Conservation (phyloP, 2,329 filamentous ascomycete species). For the Eurotiales sp. region DNA sequence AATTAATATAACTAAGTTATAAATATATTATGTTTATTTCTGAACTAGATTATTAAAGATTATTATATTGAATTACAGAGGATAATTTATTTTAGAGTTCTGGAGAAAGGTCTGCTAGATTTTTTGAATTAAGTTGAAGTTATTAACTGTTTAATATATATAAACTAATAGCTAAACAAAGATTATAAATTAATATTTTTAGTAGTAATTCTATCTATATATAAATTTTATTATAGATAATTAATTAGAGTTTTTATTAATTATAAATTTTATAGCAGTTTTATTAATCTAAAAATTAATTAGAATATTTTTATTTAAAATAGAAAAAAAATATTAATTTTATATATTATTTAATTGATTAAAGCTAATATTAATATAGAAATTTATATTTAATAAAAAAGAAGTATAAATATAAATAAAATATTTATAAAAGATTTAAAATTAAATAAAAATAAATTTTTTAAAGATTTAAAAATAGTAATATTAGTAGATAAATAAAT, state of each 20-base stretch:
- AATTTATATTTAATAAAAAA: not conserved
- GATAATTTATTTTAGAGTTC: slow-evolving; percentile 14
- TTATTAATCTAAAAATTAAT: slow-evolving; percentile 1
- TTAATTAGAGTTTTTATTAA: slow-evolving; percentile 8
- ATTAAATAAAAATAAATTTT: slow-evolving; percentile 1
- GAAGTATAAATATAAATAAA: not conserved
- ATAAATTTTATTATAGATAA: slow-evolving; percentile 13
- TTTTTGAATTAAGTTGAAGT: slow-evolving; percentile 1
- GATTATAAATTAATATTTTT: slow-evolving; percentile 10
- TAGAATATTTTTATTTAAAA: slow-evolving; percentile 1
- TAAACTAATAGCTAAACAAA: slow-evolving; percentile 14
- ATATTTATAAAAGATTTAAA: slow-evolving; percentile 4
- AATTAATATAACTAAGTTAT: not conserved
- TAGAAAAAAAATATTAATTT: slow-evolving; percentile 1
- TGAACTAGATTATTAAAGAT: not conserved
- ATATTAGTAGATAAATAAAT: not conserved
- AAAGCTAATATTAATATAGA: not conserved
- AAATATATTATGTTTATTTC: not conserved
- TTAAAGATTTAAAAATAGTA: not conserved
- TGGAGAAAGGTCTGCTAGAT: slow-evolving; percentile 12
- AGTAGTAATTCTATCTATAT: slow-evolving; percentile 6
- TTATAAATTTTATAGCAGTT: slow-evolving; percentile 1
- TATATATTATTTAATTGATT: slow-evolving; percentile 14
- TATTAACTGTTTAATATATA: slow-evolving; percentile 10
- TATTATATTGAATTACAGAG: slow-evolving; percentile 13